A percentile compares a stretch with the other conserved stretches of the same genome.
Evolutionary conservation across 805 yeast species (phyloP).

Genomic region (Candida coquimbonensis): DNA sequence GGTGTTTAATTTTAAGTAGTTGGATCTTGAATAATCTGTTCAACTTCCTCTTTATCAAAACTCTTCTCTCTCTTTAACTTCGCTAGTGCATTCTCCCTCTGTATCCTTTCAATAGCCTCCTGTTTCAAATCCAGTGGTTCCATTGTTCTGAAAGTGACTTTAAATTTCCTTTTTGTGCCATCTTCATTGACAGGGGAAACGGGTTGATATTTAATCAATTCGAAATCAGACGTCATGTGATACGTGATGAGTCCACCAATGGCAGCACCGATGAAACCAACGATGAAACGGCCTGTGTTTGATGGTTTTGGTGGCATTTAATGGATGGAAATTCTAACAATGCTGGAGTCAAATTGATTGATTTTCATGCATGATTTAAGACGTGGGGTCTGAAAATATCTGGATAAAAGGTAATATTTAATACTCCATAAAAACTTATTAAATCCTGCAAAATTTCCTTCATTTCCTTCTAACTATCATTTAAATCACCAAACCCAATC

Average conservation of each 20-base stretch:
- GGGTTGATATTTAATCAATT: slow-evolving; percentile 34
- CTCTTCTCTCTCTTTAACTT: neutral
- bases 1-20: slow-evolving; percentile 2
- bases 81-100: neutral
- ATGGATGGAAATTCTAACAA: no score
- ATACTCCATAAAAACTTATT: no score
- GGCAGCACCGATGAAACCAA: slow-evolving; percentile 12
- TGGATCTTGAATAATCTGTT: slow-evolving; percentile 13
- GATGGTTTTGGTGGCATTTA: slow-evolving; percentile 8
- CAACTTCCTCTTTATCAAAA: slow-evolving; percentile 4
- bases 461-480: neutral
- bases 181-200: slow-evolving; percentile 32
- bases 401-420: no score
- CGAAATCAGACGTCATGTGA: slow-evolving; percentile 16
- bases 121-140: slow-evolving; percentile 34
- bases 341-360: no score
- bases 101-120: slow-evolving; percentile 17
- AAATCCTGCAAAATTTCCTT: no score
- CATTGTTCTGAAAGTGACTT: slow-evolving; percentile 29
- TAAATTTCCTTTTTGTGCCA: slow-evolving; percentile 30
- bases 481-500: neutral
- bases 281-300: slow-evolving; percentile 10
- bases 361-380: no score
- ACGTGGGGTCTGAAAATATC: no score
- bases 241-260: slow-evolving; percentile 14